These are phyloP conservation scores for Bimuria novae-zelandiae DNA, from an alignment of 2,329 filamentous ascomycete species.

Conservation along the genomic window DNA sequence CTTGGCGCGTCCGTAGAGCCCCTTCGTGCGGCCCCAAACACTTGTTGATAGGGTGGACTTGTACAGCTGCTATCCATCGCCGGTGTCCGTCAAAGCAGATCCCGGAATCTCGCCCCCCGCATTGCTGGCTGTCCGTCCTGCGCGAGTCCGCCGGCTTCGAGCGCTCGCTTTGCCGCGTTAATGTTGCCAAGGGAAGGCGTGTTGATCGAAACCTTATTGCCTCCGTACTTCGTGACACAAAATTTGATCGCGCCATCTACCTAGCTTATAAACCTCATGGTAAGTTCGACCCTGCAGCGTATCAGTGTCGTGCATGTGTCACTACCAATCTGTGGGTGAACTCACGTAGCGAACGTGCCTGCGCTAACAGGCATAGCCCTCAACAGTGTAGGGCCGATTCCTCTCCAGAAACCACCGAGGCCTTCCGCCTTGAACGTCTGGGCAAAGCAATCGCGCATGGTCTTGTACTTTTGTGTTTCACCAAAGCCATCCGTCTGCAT, in stretches of 20 bases:
- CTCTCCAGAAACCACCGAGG: constrained; percentile 87
- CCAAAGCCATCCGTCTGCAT: constrained; percentile 98
- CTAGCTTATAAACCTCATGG: constrained; percentile 48
- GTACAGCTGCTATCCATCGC: constrained; percentile 1
- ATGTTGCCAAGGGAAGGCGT: neutral
- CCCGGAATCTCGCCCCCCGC: neutral
- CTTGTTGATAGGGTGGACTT: constrained; percentile 8
- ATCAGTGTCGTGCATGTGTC: constrained; percentile 9
- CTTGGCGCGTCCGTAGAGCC: neutral
- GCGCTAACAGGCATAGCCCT: constrained; percentile 97
- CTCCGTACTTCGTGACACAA: constrained; percentile 1
- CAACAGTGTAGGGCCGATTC: constrained; percentile 84
- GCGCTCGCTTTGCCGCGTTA: neutral
- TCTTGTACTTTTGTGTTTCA: constrained; percentile 69
- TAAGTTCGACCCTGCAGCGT: constrained; percentile 29
- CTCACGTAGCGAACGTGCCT: constrained; percentile 87
- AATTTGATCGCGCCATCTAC: constrained; percentile 1
- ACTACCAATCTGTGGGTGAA: constrained; percentile 10
- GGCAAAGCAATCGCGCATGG: constrained; percentile 86
- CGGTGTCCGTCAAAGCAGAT: neutral
- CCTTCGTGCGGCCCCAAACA: neutral
- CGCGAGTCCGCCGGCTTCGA: neutral
- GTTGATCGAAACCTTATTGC: constrained; percentile 7
- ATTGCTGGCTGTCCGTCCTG: neutral
- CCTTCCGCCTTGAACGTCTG: constrained; percentile 82